Evolutionary conservation across 2,329 filamentous ascomycete genomes (phyloP), one percentile per base, ranked within the genome.

Genomic region (Claviceps fusiformis): DNA sequence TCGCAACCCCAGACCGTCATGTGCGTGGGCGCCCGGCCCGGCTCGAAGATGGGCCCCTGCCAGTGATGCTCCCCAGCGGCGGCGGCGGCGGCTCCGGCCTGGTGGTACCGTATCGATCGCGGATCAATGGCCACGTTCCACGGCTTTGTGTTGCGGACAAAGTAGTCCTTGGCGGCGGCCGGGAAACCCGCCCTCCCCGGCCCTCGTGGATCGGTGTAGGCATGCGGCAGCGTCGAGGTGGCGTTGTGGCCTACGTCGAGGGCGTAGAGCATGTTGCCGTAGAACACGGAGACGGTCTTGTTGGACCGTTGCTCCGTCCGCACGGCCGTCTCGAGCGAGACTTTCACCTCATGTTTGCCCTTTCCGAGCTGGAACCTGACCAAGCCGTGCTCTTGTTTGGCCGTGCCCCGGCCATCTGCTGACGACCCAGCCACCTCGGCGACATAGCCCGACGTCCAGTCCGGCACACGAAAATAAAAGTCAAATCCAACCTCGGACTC

Each of bases 261-360:
- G 0, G 72, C 69, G 53, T 75, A 76, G 0, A 76, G 67, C 1
- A 76, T 61, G 1, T 71, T 62, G 1, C 73, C 73, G 45, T 70
- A 68, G 57, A 74, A 73, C 13, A 76, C 65, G 11, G 71, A 63
- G 5, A 74, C 66, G 1, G 71, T 72, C 52, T 71, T 62, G 55
- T 71, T 59, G 3, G 59, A 37, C 15, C 65, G 61, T 3, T 55
- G 39, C 33, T 64, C 60, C 2, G 63, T 58, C 8, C 61, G 59
- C 1, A 67, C 56, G 1, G 50, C 44, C 1, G 60, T 59, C 3
- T 51, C 43, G 13, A 66, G 59, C 11, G 33, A 55, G 46, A 61
- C 62, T 6, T 31, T 58, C 44, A 65, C 39, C 27, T 57, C 58
- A 3, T 61, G 58, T 44, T 55, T 50, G 45, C 59, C 62, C 3